Evolutionary conservation across 2,329 filamentous ascomycete species (phyloP).

Genomic region (Fusarium newnesense): DNA sequence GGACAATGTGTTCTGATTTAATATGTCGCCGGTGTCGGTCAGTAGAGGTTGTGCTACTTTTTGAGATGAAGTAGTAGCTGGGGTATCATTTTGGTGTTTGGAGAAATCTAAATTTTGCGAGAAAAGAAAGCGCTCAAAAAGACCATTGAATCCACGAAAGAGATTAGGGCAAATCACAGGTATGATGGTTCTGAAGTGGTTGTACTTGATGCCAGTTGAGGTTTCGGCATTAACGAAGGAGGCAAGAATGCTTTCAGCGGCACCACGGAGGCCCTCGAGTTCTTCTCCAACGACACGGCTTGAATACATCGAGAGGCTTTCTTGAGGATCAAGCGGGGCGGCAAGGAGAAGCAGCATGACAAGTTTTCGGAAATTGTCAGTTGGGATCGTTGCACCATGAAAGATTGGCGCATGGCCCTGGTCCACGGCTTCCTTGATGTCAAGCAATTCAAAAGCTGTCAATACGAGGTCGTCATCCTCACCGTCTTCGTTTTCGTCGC

Average conservation of each 20-base stretch:
- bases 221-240: constrained; percentile 74
- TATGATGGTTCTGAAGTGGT: constrained; percentile 69
- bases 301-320: constrained; percentile 71
- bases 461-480: constrained; percentile 72
- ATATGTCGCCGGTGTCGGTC: constrained; percentile 66
- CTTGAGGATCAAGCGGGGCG: constrained; percentile 72
- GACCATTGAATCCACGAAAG: constrained; percentile 72
- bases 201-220: constrained; percentile 70
- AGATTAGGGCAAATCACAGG: constrained; percentile 71
- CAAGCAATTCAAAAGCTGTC: constrained; percentile 74
- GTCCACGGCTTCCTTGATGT: constrained; percentile 70
- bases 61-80: constrained; percentile 15
- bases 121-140: constrained; percentile 82
- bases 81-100: constrained; percentile 54
- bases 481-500: constrained; percentile 58
- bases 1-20: constrained; percentile 71
- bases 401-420: constrained; percentile 61
- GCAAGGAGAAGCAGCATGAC: constrained; percentile 76
- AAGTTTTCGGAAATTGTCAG: constrained; percentile 77
- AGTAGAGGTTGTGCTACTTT: constrained; percentile 60
- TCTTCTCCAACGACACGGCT: constrained; percentile 65
- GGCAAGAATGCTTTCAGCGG: constrained; percentile 72
- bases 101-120: constrained; percentile 76
- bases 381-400: constrained; percentile 75
- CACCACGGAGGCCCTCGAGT: constrained; percentile 67